Evolutionary conservation across 352 stramenopile species (phyloP).

Genomic region (Aphanomyces euteiches): DNA sequence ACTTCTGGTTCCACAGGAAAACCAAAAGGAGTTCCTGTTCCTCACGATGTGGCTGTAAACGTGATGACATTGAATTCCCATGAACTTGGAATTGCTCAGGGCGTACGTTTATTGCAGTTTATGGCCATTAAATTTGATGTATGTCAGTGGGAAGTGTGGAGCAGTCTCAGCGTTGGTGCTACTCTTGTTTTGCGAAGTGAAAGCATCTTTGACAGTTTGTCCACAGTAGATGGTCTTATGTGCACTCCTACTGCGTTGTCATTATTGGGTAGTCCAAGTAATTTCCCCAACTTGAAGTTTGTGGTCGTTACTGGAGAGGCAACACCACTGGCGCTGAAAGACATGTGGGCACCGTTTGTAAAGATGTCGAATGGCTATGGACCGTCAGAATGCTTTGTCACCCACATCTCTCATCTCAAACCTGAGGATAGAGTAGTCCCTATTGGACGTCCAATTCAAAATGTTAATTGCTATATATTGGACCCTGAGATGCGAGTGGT

Average conservation of each 20-base stretch:
- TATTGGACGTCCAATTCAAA: constrained; percentile 61
- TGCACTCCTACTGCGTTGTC: background rate
- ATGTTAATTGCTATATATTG: constrained; percentile 72
- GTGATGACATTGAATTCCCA: background rate
- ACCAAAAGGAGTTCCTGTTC: constrained; percentile 3
- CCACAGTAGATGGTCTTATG: background rate
- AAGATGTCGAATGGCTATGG: background rate
- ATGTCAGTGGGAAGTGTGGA: background rate
- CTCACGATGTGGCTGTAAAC: constrained; percentile 4
- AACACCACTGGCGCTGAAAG: background rate
- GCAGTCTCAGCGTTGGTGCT: background rate
- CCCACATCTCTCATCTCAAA: background rate
- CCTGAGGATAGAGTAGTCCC: constrained; percentile 30
- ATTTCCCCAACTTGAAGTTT: constrained; percentile 8
- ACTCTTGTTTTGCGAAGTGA: background rate
- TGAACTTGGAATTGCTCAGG: background rate
- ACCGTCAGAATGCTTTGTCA: background rate
- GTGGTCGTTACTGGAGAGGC: constrained; percentile 10
- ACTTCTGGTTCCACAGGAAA: constrained; percentile 6
- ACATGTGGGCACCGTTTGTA: background rate
- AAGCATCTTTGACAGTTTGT: background rate
- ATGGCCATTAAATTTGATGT: background rate
- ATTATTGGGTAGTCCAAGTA: background rate
- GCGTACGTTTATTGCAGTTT: background rate
- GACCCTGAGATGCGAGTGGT: constrained; percentile 67